Evolutionary conservation across 2,329 filamentous ascomycete species (phyloP), one percentile per base, ranked within the genome.

Genomic region (Colletotrichum gloeosporioides): DNA sequence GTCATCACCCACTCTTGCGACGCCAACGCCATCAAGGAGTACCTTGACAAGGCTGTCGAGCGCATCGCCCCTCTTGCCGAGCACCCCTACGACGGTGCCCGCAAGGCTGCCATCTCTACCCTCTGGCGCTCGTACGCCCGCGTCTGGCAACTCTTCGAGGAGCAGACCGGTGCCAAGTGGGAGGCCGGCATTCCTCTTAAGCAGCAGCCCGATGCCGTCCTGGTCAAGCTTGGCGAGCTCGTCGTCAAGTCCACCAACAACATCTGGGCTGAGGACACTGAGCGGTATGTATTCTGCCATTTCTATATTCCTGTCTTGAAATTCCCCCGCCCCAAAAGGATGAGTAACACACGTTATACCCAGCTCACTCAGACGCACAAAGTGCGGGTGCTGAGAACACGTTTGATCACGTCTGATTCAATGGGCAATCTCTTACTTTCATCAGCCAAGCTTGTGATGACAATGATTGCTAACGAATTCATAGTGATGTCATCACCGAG

Each of bases 331-430:
- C 82, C 84, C 83, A 18, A 87, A 82, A 93, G 95, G 96, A 98
- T 98, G 96, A 98, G 87, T 89, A 91, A 89, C 86, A 88, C 92
- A 93, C 95, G 95, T 96, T 96, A 96, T 92, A 96, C 96, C 96
- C 96, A 98, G 96, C 96, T 98, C 96, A 98, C 96, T 98, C 95
- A 95, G 94, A 99, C 93, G 93, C 95, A 91, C 88, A 88, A 91
- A 88, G 87, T 92, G 94, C 92, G 92, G 88, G 93, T 98, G 95
- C 94, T 95, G 95, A 93, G 93, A 97, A 98, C 87, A 89, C 95
- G 86, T 86, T 78, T 85, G 81, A 87, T 87, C 85, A 82, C 82
- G 82, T 78, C 83, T 85, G 82, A 84, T 80, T 80, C 79, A n/a
- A 80, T 80, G 80, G 74, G 69, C 78, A 68, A 34, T 79, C 49